Base-by-base conservation (phyloP, 169 alveolate species). In the Theileria orientalis region DNA sequence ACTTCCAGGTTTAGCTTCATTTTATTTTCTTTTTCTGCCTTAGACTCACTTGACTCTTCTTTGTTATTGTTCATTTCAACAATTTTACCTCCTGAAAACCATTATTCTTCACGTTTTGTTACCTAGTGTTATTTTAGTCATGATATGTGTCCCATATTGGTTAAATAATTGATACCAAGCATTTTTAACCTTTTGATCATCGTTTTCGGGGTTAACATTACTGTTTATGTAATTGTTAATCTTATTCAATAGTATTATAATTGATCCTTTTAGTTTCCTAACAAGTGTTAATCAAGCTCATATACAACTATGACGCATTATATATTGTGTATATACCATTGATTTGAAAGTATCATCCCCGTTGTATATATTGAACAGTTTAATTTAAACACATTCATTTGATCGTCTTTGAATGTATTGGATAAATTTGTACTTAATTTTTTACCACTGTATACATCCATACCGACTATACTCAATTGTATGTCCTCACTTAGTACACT, bases 351-450 rank as follows among this genome's bases (percentile, higher is more conserved):
- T 13, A 80, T 13, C 79, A 84, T 80, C 14, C 91, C 91, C 6
- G 83, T 67, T 35, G 86, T 71, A 54, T 83, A 82, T 35, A 75
- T 52, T 23, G 80, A 83, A 61, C 90, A 54, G 35, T 83, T 61
- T 37, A 84, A 68, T 41, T 80, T 80, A 14, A 46, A 32, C 37
- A 3, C 27, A 16, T 35, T 32, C 16, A 23, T 21, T 30, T 37
- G 59, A 42, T 64, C 27, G 32, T 46, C 27, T 37, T 29, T 64
- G 19, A 32, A 64, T 32, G 25, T 21, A 35, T 64, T 64, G 8
- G 19, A 19, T 46, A 29, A 64, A 32, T 27, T 46, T 51, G 23
- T 64, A 29, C 7, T 64, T n/a, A n/a, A n/a, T n/a, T n/a, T n/a
- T n/a, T n/a, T n/a, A n/a, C 27, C 23, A 29, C 3, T 19, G 74